These are phyloP conservation scores for Castanea crenata DNA, from an alignment of 306 rosid species.

Conservation along the genomic window DNA sequence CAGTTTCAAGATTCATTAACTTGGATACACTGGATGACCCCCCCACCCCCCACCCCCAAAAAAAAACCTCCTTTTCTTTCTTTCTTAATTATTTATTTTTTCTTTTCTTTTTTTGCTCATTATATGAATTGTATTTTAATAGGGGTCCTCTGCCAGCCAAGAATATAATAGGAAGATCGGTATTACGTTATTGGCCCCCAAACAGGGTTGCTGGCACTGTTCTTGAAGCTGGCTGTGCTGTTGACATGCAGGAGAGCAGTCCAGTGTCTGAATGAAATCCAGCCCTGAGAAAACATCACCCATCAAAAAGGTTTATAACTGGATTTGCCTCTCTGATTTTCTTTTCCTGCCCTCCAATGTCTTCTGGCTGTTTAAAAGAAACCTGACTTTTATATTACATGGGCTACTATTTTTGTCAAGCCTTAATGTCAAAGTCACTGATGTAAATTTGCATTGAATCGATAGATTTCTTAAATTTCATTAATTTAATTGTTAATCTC, in stretches of 20 bases:
- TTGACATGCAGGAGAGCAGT: conserved; percentile 51
- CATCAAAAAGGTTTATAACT: neutral
- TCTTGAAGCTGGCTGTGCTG: conserved; percentile 57
- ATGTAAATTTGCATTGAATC: conserved; percentile 3
- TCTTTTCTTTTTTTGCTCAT: conserved; percentile 5
- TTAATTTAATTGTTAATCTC: neutral
- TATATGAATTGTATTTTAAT: conserved; percentile 24
- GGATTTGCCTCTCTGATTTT: neutral
- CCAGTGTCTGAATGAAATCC: conserved; percentile 36
- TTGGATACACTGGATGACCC: neutral
- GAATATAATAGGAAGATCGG: conserved; percentile 89
- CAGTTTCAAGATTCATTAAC: neutral
- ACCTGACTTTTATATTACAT: neutral
- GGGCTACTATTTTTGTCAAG: conserved; percentile 11
- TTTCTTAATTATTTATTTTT: no score
- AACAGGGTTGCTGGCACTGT: conserved; percentile 71
- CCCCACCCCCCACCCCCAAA: no score
- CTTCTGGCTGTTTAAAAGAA: neutral
- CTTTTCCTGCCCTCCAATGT: neutral
- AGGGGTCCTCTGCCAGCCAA: conserved; percentile 98
- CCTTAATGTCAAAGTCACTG: neutral
- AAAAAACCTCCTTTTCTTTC: neutral
- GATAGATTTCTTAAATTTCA: neutral
- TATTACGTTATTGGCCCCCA: conserved; percentile 95
- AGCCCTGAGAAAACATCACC: neutral